phyloP scores from a whole-genome alignment of 345 rosid genomes.

The Bruguiera gymnorhiza region DNA sequence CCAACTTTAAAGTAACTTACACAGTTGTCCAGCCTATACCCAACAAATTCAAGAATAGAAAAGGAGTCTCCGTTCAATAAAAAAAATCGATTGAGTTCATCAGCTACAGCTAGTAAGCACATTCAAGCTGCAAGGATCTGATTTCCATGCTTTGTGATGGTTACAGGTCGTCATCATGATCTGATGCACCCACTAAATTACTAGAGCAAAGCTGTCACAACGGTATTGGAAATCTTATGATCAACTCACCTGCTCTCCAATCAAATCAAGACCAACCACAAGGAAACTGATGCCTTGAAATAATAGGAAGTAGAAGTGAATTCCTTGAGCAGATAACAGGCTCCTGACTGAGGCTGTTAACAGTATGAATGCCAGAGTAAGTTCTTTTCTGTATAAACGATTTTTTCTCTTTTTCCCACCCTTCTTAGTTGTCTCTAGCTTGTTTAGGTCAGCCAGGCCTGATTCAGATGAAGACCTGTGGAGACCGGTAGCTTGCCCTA shows the following conservation, averaged over 20 bases:
- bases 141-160: too few species aligned
- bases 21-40: too few species aligned
- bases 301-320: slow-evolving; percentile 82
- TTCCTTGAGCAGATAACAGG: slow-evolving; percentile 81
- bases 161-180: neutral
- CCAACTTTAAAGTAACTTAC: too few species aligned
- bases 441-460: slow-evolving; percentile 58
- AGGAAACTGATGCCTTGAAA: slow-evolving; percentile 85
- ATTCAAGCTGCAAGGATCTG: too few species aligned
- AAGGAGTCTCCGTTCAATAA: too few species aligned
- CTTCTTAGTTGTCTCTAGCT: slow-evolving; percentile 49
- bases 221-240: neutral
- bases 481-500: slow-evolving; percentile 32
- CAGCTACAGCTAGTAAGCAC: too few species aligned
- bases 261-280: slow-evolving; percentile 83
- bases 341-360: slow-evolving; percentile 71
- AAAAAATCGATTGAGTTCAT: too few species aligned
- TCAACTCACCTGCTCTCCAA: slow-evolving; percentile 84
- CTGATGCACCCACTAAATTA: neutral
- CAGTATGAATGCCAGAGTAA: slow-evolving; percentile 62
- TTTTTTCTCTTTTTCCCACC: slow-evolving; percentile 43
- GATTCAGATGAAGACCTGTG: slow-evolving; percentile 67
- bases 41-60: too few species aligned
- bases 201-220: neutral
- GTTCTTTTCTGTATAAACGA: slow-evolving; percentile 67